Evolutionary conservation across 2,329 filamentous ascomycete species (phyloP).

Genomic region (Penicillium frequentans): DNA sequence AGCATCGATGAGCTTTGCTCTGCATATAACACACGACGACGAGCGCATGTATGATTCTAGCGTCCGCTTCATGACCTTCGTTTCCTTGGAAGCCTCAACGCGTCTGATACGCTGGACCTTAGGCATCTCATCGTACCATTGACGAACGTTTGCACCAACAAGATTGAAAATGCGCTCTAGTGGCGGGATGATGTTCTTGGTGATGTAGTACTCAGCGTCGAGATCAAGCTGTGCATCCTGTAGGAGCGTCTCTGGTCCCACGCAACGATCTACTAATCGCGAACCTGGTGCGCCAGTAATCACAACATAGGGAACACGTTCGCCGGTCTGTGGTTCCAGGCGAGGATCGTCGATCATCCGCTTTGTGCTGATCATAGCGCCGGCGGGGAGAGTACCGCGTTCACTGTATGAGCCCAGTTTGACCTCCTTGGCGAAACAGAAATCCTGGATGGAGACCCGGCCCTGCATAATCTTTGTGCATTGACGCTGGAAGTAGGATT

Average conservation of each 20-base stretch:
- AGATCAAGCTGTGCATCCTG: conserved; percentile 74
- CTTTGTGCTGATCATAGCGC: conserved; percentile 82
- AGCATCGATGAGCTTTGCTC: conserved; percentile 53
- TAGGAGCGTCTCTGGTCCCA: conserved; percentile 80
- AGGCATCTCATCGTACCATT: conserved; percentile 97
- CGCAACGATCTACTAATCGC: conserved; percentile 82
- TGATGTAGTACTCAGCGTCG: conserved; percentile 95
- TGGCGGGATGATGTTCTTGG: conserved; percentile 91
- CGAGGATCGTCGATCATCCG: conserved; percentile 84
- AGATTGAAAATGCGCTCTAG: conserved; percentile 96
- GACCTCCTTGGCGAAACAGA: conserved; percentile 92
- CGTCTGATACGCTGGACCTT: conserved; percentile 76
- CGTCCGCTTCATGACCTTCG: conserved; percentile 59
- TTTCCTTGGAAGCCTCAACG: conserved; percentile 47
- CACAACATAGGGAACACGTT: conserved; percentile 93
- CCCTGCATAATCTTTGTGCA: conserved; percentile 92
- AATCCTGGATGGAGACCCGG: conserved; percentile 86
- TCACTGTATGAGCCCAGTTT: conserved; percentile 85
- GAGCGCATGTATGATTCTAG: conserved; percentile 92
- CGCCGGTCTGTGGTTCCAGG: conserved; percentile 89
- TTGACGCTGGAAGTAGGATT: conserved; percentile 84
- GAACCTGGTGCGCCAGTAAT: conserved; percentile 84
- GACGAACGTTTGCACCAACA: conserved; percentile 83
- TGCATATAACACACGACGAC: conserved; percentile 76
- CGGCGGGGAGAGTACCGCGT: conserved; percentile 75